Base-by-base conservation (phyloP, 257 asterid species). In the Catharanthus roseus region DNA sequence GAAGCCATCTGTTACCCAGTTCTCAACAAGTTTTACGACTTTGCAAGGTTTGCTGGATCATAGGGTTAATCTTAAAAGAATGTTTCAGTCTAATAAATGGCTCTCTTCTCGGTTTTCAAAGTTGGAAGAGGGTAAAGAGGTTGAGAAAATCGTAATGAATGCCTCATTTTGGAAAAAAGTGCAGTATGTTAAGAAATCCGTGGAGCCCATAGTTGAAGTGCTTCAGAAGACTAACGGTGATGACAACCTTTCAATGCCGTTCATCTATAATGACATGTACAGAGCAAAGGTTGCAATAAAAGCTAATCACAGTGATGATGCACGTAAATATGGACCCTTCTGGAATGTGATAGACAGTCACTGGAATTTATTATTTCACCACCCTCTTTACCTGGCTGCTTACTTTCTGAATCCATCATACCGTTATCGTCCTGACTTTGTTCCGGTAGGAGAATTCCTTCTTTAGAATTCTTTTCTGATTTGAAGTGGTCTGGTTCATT, bases 21-120 rank as follows among this genome's bases (percentile, higher is more conserved):
- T 79, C 72, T 85, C 93, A 71, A 87, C 97, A 63, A 89, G 84
- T 85, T 89, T 87, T 76, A 76, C 87, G 62, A 86, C 95, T 57
- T 67, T 89, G 84, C 95, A 88, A 67, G 80, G 86, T 76, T 89
- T 91, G 89, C 80, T 87, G 63, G 93, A 87, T 80, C 87, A 91
- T 55, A 86, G 90, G 84, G 76, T 83, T 80, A 86, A 86, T 71
- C 93, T 91, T 77, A 85, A 83, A 78, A 86, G 86, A 76, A 86
- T 91, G 96, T 87, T 91, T 68, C 93, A 85, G 81, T 91, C 96
- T 26, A 84, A 72, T 79, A 86, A 89, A 85, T 91, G 97, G 97
- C 80, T 74, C 68, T 85, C 96, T 64, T 91, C 90, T 56, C 81
- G 86, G 73, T 83, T 69, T 82, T 86, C 97, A 42, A 91, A 87